Percentiles rank a stretch among this genome's conserved stretches.
Evolutionary conservation across 768 basidiomycete species (phyloP).

Genomic region (Mrakia frigida): DNA sequence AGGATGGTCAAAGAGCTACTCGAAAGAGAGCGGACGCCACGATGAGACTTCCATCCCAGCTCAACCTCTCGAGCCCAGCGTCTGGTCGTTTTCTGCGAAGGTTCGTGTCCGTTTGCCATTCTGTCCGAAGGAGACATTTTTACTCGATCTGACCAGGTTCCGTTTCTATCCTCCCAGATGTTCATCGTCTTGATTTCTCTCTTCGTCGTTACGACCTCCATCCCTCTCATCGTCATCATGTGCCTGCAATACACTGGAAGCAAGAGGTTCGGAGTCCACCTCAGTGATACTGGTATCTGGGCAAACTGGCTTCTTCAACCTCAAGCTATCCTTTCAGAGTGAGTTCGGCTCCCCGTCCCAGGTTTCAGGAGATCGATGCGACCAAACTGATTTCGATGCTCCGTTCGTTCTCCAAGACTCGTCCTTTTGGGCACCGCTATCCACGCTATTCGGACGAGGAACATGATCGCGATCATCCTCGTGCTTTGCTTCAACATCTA

Average conservation of each 20-base stretch:
- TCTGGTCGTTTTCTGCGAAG: no score
- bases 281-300: background rate
- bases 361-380: no score
- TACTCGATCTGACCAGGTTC: no score
- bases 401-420: background rate
- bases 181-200: background rate
- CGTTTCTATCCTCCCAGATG: background rate
- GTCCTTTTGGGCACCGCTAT: background rate
- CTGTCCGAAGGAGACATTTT: no score
- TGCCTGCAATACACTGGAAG: background rate
- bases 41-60: no score
- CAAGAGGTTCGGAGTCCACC: background rate
- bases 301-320: slow-evolving; percentile 7
- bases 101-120: no score
- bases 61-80: no score
- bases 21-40: no score
- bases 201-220: background rate
- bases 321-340: background rate
- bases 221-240: slow-evolving; percentile 6
- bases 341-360: no score
- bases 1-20: no score
- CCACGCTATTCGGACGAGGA: background rate
- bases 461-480: background rate
- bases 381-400: background rate
- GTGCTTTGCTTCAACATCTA: slow-evolving; percentile 11